phyloP scores from a whole-genome alignment of 208 protist species.

The Strigomonas oncopelti region DNA sequence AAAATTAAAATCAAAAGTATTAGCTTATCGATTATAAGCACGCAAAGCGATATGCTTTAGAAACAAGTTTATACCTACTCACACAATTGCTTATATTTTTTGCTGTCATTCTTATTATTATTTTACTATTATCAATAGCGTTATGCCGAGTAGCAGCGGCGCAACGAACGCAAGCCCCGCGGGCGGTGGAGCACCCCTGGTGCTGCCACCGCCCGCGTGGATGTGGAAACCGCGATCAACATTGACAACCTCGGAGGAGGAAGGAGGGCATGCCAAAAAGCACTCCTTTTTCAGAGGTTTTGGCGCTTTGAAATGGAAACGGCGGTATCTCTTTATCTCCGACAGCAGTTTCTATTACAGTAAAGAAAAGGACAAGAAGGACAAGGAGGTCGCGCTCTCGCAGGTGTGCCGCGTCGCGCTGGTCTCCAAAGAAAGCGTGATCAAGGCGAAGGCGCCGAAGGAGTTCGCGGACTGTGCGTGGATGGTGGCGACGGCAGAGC shows the following conservation, averaged over 20 bases:
- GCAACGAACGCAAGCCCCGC: not conserved
- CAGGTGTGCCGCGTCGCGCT: slow-evolving; percentile 28
- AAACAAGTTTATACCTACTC: not conserved
- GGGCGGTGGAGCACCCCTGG: not conserved
- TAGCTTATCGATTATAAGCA: not conserved
- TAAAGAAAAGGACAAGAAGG: slow-evolving; percentile 19
- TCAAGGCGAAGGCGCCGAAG: slow-evolving; percentile 35
- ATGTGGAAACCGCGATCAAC: slow-evolving; percentile 76
- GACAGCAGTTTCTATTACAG: slow-evolving; percentile 47
- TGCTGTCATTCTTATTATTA: not conserved
- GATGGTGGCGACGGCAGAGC: slow-evolving; percentile 35
- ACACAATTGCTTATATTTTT: not conserved
- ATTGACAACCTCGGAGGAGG: slow-evolving; percentile 1
- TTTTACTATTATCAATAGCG: not conserved
- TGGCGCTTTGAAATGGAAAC: slow-evolving; percentile 49
- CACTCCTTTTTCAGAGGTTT: slow-evolving; percentile 37
- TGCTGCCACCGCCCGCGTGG: slow-evolving; percentile 38
- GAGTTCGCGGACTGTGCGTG: slow-evolving; percentile 43
- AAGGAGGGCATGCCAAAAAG: slow-evolving; percentile 14
- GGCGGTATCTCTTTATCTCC: slow-evolving; percentile 53
- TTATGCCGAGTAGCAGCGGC: not conserved
- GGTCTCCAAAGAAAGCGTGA: slow-evolving; percentile 22
- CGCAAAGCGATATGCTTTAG: not conserved
- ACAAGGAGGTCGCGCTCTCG: slow-evolving; percentile 54
- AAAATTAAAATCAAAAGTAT: too few relatives aligned